Percentiles rank a stretch among this genome's conserved stretches.
These are phyloP conservation scores for Colletotrichum agaves DNA, from an alignment of 2,329 filamentous ascomycete genomes.

Conservation along the genomic window DNA sequence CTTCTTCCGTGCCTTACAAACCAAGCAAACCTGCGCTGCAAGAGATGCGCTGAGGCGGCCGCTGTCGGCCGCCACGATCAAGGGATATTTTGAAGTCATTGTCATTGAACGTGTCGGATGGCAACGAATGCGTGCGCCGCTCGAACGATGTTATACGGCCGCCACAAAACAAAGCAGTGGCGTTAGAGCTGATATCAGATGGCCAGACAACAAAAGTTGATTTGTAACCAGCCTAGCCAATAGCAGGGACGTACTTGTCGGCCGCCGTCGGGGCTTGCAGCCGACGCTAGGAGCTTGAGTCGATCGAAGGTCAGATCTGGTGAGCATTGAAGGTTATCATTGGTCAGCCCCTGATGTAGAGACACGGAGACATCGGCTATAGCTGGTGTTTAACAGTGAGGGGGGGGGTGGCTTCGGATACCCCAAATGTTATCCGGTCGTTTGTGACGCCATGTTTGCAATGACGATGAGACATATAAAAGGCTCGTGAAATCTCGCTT, in stretches of 20 bases:
- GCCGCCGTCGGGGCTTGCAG: constrained; percentile 13
- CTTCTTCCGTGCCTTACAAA: neutral
- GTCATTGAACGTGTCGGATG: neutral
- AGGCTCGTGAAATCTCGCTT: neutral
- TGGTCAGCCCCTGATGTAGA: neutral
- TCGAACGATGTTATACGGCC: neutral
- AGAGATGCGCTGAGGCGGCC: neutral
- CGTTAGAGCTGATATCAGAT: neutral
- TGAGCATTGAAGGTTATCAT: neutral
- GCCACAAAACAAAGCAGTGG: neutral
- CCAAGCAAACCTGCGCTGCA: neutral
- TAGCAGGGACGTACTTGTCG: neutral
- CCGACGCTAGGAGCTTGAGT: neutral
- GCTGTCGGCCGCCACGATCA: neutral
- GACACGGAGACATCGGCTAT: neutral
- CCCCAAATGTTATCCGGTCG: neutral
- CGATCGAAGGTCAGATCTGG: neutral
- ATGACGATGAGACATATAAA: neutral
- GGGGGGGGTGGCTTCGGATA: neutral
- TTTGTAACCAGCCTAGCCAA: constrained; percentile 15
- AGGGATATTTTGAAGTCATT: neutral
- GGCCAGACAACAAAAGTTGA: neutral
- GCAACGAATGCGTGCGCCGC: neutral
- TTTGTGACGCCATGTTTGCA: neutral
- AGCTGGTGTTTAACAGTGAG: neutral